A percentile compares a stretch with the other conserved stretches of the same genome.
Conservation (phyloP, 805 yeast genomes). For the Barnettozyma siamensis region DNA sequence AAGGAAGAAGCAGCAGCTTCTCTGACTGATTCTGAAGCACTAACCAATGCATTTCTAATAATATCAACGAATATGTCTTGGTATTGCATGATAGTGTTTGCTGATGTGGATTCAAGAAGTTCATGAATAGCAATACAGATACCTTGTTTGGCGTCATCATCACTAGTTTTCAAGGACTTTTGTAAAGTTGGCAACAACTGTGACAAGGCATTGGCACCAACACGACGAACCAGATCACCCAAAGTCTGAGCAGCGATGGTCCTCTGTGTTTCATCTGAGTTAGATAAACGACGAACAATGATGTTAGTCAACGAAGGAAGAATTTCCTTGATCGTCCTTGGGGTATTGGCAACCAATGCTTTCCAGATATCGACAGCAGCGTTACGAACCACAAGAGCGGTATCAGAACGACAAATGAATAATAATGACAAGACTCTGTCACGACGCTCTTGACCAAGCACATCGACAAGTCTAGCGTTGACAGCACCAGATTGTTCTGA, state of each 20-base stretch:
- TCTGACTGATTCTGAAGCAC: slow-evolving; percentile 66
- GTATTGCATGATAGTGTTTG: slow-evolving; percentile 54
- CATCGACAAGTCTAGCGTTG: slow-evolving; percentile 60
- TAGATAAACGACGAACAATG: slow-evolving; percentile 78
- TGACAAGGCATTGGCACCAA: slow-evolving; percentile 80
- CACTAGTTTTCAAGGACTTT: slow-evolving; percentile 50
- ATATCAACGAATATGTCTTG: slow-evolving; percentile 67
- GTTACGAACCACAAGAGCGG: slow-evolving; percentile 77
- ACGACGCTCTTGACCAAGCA: slow-evolving; percentile 83
- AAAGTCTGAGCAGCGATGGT: slow-evolving; percentile 87
- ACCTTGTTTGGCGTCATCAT: slow-evolving; percentile 90
- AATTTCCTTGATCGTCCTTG: slow-evolving; percentile 88
- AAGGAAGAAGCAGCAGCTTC: slow-evolving; percentile 90
- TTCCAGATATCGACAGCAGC: slow-evolving; percentile 96
- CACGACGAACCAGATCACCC: slow-evolving; percentile 92
- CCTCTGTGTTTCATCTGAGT: slow-evolving; percentile 73
- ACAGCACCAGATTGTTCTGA: slow-evolving; percentile 44
- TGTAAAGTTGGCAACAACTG: slow-evolving; percentile 83
- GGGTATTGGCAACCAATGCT: slow-evolving; percentile 92
- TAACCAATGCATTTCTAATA: slow-evolving; percentile 74
- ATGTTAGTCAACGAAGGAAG: slow-evolving; percentile 75
- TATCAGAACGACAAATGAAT: slow-evolving; percentile 91
- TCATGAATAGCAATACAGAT: slow-evolving; percentile 91
- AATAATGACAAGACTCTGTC: slow-evolving; percentile 80
- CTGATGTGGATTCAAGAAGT: slow-evolving; percentile 67